Conservation (phyloP, 495 filamentous ascomycete genomes). For the Peziza echinospora region DNA sequence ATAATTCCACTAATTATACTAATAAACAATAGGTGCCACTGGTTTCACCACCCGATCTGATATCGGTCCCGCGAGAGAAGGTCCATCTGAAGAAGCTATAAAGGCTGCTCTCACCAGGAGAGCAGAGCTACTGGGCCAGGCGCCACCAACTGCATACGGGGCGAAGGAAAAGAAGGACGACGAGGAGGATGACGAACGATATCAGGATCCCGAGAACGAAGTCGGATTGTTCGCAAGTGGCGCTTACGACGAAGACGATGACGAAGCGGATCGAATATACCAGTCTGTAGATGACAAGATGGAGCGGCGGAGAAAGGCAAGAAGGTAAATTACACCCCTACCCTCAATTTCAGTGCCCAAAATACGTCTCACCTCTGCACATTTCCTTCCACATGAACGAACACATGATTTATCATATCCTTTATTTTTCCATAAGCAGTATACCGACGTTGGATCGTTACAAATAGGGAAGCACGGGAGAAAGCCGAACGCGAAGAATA, state of each 20-base stretch:
- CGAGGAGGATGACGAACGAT: constrained; percentile 56
- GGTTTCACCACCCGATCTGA: constrained; percentile 96
- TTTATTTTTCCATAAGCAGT: constrained; percentile 34
- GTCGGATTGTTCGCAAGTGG: constrained; percentile 86
- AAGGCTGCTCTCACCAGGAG: constrained; percentile 88
- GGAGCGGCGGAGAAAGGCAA: constrained; percentile 60
- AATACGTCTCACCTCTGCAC: constrained; percentile 11
- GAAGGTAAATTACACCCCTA: constrained; percentile 55
- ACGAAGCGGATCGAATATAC: constrained; percentile 92
- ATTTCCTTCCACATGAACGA: constrained; percentile 5
- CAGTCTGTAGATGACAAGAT: constrained; percentile 89
- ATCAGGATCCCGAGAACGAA: constrained; percentile 92
- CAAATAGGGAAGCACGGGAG: constrained; percentile 81
- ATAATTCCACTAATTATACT: too few species aligned
- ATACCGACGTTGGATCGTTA: constrained; percentile 54
- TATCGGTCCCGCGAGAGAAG: constrained; percentile 86
- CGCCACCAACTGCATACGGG: constrained; percentile 62
- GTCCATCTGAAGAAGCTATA: constrained; percentile 92
- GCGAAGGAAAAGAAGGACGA: constrained; percentile 57
- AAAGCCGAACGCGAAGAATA: constrained; percentile 77
- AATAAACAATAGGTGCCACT: too few species aligned
- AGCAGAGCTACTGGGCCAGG: constrained; percentile 60
- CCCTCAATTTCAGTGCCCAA: constrained; percentile 6
- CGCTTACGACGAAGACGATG: constrained; percentile 85
- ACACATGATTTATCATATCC: constrained; percentile 49